These are phyloP conservation scores for Noccaea caerulescens DNA, from an alignment of 345 rosid genomes.

Conservation along the genomic window DNA sequence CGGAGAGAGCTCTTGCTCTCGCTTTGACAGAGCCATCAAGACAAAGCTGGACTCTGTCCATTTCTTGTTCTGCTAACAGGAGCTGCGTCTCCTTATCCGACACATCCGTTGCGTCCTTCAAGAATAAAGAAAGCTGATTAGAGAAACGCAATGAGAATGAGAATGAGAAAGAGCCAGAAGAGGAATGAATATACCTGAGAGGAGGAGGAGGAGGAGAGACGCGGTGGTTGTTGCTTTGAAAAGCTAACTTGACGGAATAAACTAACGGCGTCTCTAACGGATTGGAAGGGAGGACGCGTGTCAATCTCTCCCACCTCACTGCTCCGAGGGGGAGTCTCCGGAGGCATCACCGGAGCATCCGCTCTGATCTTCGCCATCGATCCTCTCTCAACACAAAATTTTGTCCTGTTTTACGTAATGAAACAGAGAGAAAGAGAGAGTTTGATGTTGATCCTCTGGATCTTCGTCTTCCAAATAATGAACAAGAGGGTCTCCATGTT, in stretches of 20 bases:
- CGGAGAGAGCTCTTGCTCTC: constrained; percentile 50
- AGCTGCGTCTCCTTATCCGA: constrained; percentile 66
- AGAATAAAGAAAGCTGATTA: constrained; percentile 6
- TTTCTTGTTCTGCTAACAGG: constrained; percentile 55
- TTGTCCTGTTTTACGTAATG: constrained; percentile 15
- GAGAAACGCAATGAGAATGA: constrained; percentile 2
- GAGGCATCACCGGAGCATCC: constrained; percentile 38
- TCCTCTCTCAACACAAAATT: constrained; percentile 21
- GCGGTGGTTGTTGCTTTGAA: constrained; percentile 44
- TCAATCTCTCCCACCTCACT: constrained; percentile 94
- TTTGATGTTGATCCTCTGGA: constrained; percentile 33
- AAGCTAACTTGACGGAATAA: constrained; percentile 71
- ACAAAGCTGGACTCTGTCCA: constrained; percentile 48
- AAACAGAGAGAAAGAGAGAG: constrained; percentile 26
- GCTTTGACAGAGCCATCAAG: constrained; percentile 51
- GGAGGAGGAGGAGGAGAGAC: constrained; percentile 37
- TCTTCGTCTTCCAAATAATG: constrained; percentile 40
- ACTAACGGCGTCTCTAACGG: constrained; percentile 90
- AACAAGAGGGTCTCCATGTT: constrained; percentile 44
- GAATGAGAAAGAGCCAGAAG: background rate
- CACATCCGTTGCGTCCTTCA: constrained; percentile 42
- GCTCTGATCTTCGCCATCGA: constrained; percentile 54
- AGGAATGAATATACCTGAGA: constrained; percentile 30
- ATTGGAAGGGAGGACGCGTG: constrained; percentile 81
- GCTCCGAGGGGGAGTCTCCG: constrained; percentile 42